Evolutionary conservation across 495 filamentous ascomycete species (phyloP).

Genomic region (Xylaria cubensis): DNA sequence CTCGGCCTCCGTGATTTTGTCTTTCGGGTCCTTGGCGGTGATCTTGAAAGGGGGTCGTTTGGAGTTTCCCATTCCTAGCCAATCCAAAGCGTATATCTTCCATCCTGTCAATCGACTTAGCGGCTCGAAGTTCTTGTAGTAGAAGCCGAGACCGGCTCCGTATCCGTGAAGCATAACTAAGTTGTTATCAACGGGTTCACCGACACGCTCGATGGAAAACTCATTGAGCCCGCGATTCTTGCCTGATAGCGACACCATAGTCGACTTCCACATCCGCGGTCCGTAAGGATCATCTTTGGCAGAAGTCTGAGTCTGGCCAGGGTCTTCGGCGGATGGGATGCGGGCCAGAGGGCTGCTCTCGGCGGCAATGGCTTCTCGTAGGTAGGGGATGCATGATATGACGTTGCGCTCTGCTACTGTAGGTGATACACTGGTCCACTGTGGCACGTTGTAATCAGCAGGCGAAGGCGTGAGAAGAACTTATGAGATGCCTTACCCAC

Average conservation of each 20-base stretch:
- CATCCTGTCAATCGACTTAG: conserved; percentile 78
- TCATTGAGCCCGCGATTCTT: conserved; percentile 91
- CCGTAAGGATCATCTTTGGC: conserved; percentile 78
- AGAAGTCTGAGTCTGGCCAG: conserved; percentile 58
- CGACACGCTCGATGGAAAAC: conserved; percentile 84
- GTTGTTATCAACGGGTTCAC: conserved; percentile 77
- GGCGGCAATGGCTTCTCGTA: conserved; percentile 70
- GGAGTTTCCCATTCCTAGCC: conserved; percentile 94
- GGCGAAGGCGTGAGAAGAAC: neutral
- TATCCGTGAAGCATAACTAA: conserved; percentile 99
- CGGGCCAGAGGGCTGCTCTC: conserved; percentile 29
- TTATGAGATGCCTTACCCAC: conserved; percentile 70
- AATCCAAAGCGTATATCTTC: conserved; percentile 89
- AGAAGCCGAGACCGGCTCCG: conserved; percentile 93
- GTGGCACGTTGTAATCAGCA: conserved; percentile 26
- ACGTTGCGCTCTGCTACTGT: conserved; percentile 90
- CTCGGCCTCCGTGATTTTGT: conserved; percentile 88
- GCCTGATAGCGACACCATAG: conserved; percentile 82
- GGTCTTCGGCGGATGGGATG: conserved; percentile 41
- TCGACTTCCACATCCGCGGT: conserved; percentile 82
- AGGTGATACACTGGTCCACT: conserved; percentile 86
- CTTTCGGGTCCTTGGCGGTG: conserved; percentile 78
- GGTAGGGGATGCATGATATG: conserved; percentile 83
- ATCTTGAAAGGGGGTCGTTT: conserved; percentile 83
- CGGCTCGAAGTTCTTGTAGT: conserved; percentile 96